Base-by-base conservation (phyloP, 495 filamentous ascomycete genomes). In the Xylaria curta region DNA sequence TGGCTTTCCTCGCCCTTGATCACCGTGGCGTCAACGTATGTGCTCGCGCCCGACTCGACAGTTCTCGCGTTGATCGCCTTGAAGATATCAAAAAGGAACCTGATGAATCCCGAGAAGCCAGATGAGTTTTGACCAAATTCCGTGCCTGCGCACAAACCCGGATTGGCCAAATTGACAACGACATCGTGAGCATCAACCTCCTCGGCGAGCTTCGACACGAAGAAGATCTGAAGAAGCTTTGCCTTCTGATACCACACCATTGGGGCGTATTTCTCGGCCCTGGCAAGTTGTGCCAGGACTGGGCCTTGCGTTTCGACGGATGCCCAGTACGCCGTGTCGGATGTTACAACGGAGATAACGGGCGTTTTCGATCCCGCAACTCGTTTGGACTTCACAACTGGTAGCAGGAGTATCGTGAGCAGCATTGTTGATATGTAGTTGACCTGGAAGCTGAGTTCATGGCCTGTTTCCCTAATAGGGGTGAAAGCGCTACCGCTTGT, bases 131-230 rank as follows among this genome's bases (percentile, higher is more conserved):
- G 71, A 9, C 66, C 70, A 13, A 86, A 74, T 1, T 73, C 71
- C 3, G 84, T 86, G 10, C 80, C 83, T 44, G 74, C 78, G 42
- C 74, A 78, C 38, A 82, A 71, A 13, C 84, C 85, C 0, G 85
- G 85, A 65, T 87, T 83, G 9, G 83, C 82, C 33, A 81, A 19
- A 67, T 85, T 87, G 51, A 88, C 72, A n/a, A 86, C 77, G 4
- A 86, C 81, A 44, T 86, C 83, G 33, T 82, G 69, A 61, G 77
- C 31, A 26, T 59, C 69, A 15, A 86, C 78, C n/a, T 75, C 69
- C 28, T 85, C 77, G 21, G 76, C 77, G 2, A 87, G 82, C 62
- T 81, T 83, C 21, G 69, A 76, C 21, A 85, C 59, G 66, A 84
- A 86, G 21, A 85, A 65, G 4, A 80, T 69, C 31, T 74, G 75